Evolutionary conservation across 176 grass and related monocot genomes (phyloP).

Genomic region (Triticum turgidum): DNA sequence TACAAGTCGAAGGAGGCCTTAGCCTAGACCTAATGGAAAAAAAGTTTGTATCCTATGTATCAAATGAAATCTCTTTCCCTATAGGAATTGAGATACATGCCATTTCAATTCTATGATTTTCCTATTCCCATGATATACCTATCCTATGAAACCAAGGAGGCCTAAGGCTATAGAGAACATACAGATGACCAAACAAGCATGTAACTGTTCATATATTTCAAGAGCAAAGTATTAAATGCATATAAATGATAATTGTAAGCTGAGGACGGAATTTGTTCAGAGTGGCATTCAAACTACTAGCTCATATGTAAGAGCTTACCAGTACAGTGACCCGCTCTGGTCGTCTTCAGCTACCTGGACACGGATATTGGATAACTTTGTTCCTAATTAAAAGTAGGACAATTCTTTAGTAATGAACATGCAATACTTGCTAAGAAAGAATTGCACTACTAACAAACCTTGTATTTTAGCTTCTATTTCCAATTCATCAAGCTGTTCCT

Average conservation of each 20-base stretch:
- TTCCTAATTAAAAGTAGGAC: conserved; percentile 47
- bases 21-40: too few relatives aligned
- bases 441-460: conserved; percentile 50
- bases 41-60: too few relatives aligned
- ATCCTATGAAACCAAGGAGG: too few relatives aligned
- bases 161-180: too few relatives aligned
- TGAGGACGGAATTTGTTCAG: not conserved
- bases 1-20: too few relatives aligned
- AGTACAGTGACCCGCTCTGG: conserved; percentile 53
- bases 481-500: conserved; percentile 88
- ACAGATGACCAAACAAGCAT: not conserved
- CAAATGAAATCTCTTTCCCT: too few relatives aligned
- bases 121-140: too few relatives aligned
- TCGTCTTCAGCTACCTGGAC: conserved; percentile 77
- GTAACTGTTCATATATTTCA: not conserved
- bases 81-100: too few relatives aligned
- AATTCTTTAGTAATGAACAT: conserved; percentile 22
- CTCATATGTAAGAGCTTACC: conserved; percentile 54
- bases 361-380: conserved; percentile 60
- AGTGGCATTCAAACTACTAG: conserved; percentile 16
- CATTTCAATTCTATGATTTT: too few relatives aligned
- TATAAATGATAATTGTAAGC: not conserved
- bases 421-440: not conserved
- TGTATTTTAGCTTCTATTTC: conserved; percentile 89
- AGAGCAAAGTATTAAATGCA: not conserved